A percentile compares a stretch with the other conserved stretches of the same genome.
Evolutionary conservation across 2,329 filamentous ascomycete species (phyloP).

Genomic region (Simplicillium aogashimaense): DNA sequence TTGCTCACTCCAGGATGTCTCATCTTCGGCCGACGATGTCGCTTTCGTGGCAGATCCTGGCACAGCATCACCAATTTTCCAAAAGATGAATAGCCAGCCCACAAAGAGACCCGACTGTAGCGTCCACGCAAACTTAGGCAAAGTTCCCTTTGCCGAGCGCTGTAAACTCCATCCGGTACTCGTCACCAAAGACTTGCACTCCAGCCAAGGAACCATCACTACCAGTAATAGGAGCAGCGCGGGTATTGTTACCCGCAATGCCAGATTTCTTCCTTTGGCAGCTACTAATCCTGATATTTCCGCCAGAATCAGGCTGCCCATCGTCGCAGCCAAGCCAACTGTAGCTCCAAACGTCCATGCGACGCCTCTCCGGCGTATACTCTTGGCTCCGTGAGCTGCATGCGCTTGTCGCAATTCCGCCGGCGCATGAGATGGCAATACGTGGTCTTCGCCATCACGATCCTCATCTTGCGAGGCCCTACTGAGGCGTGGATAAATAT

Average conservation of each 20-base stretch:
- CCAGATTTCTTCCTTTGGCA: constrained; percentile 54
- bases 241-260: constrained; percentile 59
- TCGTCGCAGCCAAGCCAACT: constrained; percentile 64
- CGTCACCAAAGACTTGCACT: constrained; percentile 56
- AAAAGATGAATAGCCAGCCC: constrained; percentile 65
- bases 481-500: constrained; percentile 65
- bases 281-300: constrained; percentile 73
- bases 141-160: constrained; percentile 42
- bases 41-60: constrained; percentile 25
- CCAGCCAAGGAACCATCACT: constrained; percentile 66
- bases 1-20: constrained; percentile 20
- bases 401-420: constrained; percentile 47
- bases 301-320: constrained; percentile 73
- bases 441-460: constrained; percentile 48
- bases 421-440: constrained; percentile 53
- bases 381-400: constrained; percentile 46
- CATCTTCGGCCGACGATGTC: constrained; percentile 10
- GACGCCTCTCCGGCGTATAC: constrained; percentile 38
- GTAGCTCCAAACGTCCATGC: constrained; percentile 66
- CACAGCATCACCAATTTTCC: constrained; percentile 61
- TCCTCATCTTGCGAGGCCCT: constrained; percentile 31
- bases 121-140: constrained; percentile 53
- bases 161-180: constrained; percentile 53
- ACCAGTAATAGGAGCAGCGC: constrained; percentile 64
- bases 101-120: constrained; percentile 53